Percentiles rank a stretch among this genome's conserved stretches.
Evolutionary conservation across 164 flowering plant species (phyloP).

Genomic region (Vitis amurensis): DNA sequence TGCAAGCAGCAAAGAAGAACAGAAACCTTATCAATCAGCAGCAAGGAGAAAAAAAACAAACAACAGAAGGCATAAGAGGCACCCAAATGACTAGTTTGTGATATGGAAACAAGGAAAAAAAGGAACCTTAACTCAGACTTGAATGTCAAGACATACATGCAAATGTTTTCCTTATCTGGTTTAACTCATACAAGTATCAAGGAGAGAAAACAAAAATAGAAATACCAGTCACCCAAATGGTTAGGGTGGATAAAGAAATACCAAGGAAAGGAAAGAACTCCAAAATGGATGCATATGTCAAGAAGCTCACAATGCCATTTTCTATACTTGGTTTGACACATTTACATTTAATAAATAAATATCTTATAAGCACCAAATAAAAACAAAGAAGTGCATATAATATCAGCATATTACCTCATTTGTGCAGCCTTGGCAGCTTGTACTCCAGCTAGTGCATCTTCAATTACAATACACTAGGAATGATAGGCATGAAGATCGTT

Average conservation of each 20-base stretch:
- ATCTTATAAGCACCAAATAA: not conserved
- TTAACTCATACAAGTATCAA: too few relatives aligned
- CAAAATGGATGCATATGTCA: not conserved
- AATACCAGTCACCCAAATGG: not conserved
- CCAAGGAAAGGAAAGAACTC: not conserved
- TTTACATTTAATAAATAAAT: not conserved
- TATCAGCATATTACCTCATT: slow-evolving; percentile 65
- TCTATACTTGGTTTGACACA: not conserved
- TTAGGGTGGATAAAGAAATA: too few relatives aligned
- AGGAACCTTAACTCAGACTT: not conserved
- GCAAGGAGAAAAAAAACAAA: not conserved
- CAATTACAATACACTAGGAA: slow-evolving; percentile 86
- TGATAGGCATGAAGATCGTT: not conserved
- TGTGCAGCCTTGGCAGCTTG: slow-evolving; percentile 96
- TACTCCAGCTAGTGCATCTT: slow-evolving; percentile 97
- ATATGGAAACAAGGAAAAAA: not conserved
- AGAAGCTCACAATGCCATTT: not conserved
- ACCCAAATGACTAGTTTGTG: not conserved
- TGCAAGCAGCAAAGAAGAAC: slow-evolving; percentile 37
- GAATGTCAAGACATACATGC: not conserved
- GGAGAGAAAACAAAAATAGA: too few relatives aligned
- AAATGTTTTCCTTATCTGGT: not conserved
- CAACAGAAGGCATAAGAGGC: not conserved
- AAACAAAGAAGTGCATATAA: not conserved
- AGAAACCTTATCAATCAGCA: not conserved